phyloP scores from a whole-genome alignment of 163 green algal species.

The Picocystis sp. region DNA sequence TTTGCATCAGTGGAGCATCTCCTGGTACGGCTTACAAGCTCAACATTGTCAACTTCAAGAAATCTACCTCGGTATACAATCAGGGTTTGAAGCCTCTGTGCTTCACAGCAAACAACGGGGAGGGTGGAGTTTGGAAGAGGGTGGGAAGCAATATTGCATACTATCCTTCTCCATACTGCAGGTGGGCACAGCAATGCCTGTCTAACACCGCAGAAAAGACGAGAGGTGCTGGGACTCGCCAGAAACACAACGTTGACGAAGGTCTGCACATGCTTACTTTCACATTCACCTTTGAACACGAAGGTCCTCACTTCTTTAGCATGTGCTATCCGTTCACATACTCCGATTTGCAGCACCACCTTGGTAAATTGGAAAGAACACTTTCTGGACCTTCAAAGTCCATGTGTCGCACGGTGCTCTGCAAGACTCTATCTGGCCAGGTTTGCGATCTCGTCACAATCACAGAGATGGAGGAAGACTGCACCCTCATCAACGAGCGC shows the following conservation, averaged over 20 bases:
- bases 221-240: too few relatives aligned
- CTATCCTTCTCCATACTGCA: conserved; percentile 7
- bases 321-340: conserved; percentile 42
- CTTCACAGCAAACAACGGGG: neutral
- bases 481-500: conserved; percentile 7
- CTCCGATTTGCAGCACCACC: conserved; percentile 37
- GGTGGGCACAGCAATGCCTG: neutral
- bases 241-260: too few relatives aligned
- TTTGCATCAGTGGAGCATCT: conserved; percentile 17
- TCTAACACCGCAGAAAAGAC: too few relatives aligned
- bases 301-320: conserved; percentile 8
- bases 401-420: conserved; percentile 17
- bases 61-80: conserved; percentile 41
- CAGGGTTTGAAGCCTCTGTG: conserved; percentile 36
- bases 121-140: conserved; percentile 5
- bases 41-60: conserved; percentile 48
- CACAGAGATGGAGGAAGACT: conserved; percentile 13
- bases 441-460: conserved; percentile 41
- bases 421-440: conserved; percentile 36
- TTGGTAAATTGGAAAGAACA: neutral
- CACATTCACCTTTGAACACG: conserved; percentile 7
- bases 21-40: conserved; percentile 23
- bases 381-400: conserved; percentile 6
- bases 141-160: conserved; percentile 5
- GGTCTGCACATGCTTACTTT: neutral